These are phyloP conservation scores for Epichloe elymi DNA, from an alignment of 2,329 filamentous ascomycete species.

Conservation along the genomic window DNA sequence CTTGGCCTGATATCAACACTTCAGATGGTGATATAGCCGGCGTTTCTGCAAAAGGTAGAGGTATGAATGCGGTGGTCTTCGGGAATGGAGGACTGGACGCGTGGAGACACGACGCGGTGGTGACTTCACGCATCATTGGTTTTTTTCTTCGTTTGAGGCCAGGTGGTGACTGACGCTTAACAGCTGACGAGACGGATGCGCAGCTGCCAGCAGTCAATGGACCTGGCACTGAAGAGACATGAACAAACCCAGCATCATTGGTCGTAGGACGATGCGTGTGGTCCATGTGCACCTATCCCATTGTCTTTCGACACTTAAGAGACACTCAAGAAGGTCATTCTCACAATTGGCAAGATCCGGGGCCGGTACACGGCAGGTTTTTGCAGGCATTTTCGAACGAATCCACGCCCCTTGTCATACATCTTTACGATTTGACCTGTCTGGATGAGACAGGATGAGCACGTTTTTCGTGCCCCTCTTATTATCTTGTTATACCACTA, in stretches of 20 bases:
- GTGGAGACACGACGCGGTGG: neutral
- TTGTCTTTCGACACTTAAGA: neutral
- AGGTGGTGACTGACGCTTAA: neutral
- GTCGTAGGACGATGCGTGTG: neutral
- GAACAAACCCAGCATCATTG: neutral
- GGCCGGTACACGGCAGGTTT: too few relatives aligned
- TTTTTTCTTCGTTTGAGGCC: neutral
- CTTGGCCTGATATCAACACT: neutral
- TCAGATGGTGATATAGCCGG: neutral
- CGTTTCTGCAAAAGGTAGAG: neutral
- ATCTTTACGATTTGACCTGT: too few relatives aligned
- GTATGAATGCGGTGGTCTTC: neutral
- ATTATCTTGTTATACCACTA: too few relatives aligned
- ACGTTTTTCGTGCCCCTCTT: too few relatives aligned
- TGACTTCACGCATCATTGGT: neutral
- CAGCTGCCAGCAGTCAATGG: neutral
- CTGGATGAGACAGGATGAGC: too few relatives aligned
- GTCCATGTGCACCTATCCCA: neutral
- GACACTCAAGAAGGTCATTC: neutral
- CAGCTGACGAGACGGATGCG: neutral
- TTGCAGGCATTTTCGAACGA: too few relatives aligned
- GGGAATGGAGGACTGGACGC: neutral
- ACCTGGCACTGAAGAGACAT: neutral
- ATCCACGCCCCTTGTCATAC: conserved; percentile 2
- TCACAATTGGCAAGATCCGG: too few relatives aligned